Base-by-base conservation (phyloP, 768 basidiomycete genomes). In the Boletus rubroflammeus region DNA sequence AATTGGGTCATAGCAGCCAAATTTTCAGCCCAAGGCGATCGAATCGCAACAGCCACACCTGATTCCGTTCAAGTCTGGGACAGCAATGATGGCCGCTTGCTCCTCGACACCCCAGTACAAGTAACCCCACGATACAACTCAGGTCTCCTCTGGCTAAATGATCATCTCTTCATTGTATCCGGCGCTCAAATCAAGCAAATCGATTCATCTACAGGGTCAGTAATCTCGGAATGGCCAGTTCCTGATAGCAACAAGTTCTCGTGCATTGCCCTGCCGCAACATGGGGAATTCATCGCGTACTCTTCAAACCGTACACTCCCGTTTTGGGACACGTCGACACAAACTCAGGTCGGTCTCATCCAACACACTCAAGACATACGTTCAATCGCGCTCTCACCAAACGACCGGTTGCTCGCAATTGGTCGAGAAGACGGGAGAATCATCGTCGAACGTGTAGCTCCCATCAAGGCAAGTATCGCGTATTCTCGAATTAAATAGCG, bases 81-180 rank as follows among this genome's bases (percentile, higher is more conserved):
- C 32, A 14, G 32, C 32, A 32, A 32, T 13, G 2, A 32, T 14
- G 32, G 32, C 5, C 32, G 5, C 13, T 32, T 32, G 13, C 5
- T 32, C 11, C 5, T 2, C 5, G 13, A 46, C 3, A 38, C 58
- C 13, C 4, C 5, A 9, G 28, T 34, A 1, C 0, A 4, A 4
- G 53, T 54, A 0, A 14, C 19, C 19, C 29, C 31, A 0, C 4
- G 0, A 1, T 35, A 9, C 47, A 60, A 60, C 38, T 8, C 14
- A 0, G 45, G 53, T 25, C 50, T 62, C 6, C 14, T 51, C 10
- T 58, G 59, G 59, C 47, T 15, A 6, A 13, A 25, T 40, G 4
- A 42, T 7, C 44, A 55, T 9, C 32, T 59, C 19, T 23, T 55
- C 8, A 34, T 57, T n/a, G 6, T 47, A 8, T 38, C 50, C 6